A percentile compares a stretch with the other conserved stretches of the same genome.
Evolutionary conservation across 2,329 filamentous ascomycete species (phyloP).

Genomic region (Coniochaeta sp.): DNA sequence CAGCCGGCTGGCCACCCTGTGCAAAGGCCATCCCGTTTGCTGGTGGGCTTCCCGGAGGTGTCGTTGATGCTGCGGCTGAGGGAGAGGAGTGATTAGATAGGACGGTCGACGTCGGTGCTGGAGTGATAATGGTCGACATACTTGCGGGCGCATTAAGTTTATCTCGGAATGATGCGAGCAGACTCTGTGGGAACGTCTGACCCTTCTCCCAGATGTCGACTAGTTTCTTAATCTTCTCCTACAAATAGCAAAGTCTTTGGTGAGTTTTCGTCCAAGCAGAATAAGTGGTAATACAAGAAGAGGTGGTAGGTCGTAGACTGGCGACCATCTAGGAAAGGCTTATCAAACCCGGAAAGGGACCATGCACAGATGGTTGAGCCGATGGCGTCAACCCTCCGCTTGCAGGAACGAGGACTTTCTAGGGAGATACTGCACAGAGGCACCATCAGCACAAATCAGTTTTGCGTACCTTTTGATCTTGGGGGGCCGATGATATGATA

Average conservation of each 20-base stretch:
- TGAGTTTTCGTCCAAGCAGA: conserved; percentile 25
- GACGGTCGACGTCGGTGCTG: conserved; percentile 4
- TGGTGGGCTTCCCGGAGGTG: conserved; percentile 59
- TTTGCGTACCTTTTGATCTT: conserved; percentile 91
- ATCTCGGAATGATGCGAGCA: conserved; percentile 78
- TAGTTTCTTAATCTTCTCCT: conserved; percentile 94
- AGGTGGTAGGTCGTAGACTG: background rate
- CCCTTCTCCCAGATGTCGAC: conserved; percentile 98
- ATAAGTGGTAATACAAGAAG: conserved; percentile 14
- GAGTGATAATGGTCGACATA: conserved; percentile 41
- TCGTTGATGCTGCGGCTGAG: conserved; percentile 59
- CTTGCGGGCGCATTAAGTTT: conserved; percentile 62
- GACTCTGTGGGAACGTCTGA: conserved; percentile 74
- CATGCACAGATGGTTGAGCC: background rate
- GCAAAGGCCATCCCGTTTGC: conserved; percentile 31
- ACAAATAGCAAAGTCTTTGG: conserved; percentile 37
- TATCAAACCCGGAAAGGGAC: background rate
- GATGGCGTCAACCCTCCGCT: background rate
- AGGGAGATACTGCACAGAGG: background rate
- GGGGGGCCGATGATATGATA: conserved; percentile 78
- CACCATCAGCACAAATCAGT: background rate
- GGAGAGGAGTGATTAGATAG: conserved; percentile 30
- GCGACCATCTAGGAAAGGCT: background rate
- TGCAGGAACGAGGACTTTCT: background rate
- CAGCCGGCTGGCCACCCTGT: conserved; percentile 26